Conservation (phyloP, 208 protist species). For the Crithidia brevicula region DNA sequence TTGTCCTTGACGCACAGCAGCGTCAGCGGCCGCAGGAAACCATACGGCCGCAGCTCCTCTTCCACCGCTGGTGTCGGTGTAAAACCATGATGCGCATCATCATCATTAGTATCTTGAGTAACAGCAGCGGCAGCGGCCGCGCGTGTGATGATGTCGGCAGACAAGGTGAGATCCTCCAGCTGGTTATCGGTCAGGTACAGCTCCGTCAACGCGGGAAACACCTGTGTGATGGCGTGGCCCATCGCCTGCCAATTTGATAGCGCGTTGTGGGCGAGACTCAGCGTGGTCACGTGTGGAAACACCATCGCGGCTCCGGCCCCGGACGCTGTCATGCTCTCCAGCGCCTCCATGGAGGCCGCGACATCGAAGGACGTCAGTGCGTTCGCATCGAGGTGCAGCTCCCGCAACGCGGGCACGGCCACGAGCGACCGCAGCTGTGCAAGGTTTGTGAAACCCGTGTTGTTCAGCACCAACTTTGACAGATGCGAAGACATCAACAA, state of each 20-base stretch:
- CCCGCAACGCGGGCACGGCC: slow-evolving; percentile 50
- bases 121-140: background rate
- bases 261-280: slow-evolving; percentile 82
- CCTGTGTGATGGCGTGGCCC: slow-evolving; percentile 34
- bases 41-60: slow-evolving; percentile 28
- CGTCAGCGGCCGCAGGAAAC: slow-evolving; percentile 54
- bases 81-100: background rate
- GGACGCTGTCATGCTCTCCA: background rate
- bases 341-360: slow-evolving; percentile 10
- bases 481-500: slow-evolving; percentile 46
- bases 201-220: slow-evolving; percentile 63
- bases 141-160: slow-evolving; percentile 18
- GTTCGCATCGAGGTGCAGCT: slow-evolving; percentile 88
- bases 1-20: slow-evolving; percentile 85
- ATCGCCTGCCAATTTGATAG: slow-evolving; percentile 67
- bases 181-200: slow-evolving; percentile 79
- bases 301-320: background rate
- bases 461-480: slow-evolving; percentile 82
- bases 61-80: slow-evolving; percentile 6
- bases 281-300: slow-evolving; percentile 63
- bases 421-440: slow-evolving; percentile 59
- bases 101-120: background rate
- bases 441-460: slow-evolving; percentile 64
- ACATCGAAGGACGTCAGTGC: slow-evolving; percentile 41
- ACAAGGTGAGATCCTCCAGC: slow-evolving; percentile 52